phyloP scores from a whole-genome alignment of 108 stramenopile species.

The Cyclotella atomus region DNA sequence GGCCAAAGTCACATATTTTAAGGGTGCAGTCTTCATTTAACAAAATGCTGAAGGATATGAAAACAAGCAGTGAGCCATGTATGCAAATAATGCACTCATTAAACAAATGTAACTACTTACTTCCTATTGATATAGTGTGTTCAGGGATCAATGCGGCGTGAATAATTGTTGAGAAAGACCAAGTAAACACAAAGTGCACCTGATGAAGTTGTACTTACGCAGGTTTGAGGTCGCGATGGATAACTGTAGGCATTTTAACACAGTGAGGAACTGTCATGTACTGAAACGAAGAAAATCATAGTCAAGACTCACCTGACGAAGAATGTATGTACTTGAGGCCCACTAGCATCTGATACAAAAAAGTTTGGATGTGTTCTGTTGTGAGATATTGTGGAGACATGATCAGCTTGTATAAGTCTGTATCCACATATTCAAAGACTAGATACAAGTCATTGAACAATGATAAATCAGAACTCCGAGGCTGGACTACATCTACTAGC shows the following conservation, averaged over 20 bases:
- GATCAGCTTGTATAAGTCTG: slow-evolving; percentile 98
- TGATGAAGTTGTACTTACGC: slow-evolving; percentile 43
- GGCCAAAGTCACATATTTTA: slow-evolving; percentile 99
- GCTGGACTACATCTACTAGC: slow-evolving; percentile 90
- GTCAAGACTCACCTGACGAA: slow-evolving; percentile 51
- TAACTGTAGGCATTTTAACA: slow-evolving; percentile 81
- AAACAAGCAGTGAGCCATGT: no score
- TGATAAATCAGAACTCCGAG: slow-evolving; percentile 68
- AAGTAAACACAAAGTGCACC: no score
- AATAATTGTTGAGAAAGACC: no score
- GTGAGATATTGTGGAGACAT: slow-evolving; percentile 98
- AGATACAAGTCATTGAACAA: slow-evolving; percentile 90
- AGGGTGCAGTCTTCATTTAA: slow-evolving; percentile 98
- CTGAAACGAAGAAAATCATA: no score
- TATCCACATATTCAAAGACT: slow-evolving; percentile 96
- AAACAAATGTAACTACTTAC: no score
- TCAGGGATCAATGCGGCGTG: not conserved
- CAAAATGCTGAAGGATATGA: slow-evolving; percentile 73
- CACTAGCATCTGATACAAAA: slow-evolving; percentile 97
- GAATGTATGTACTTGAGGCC: slow-evolving; percentile 96
- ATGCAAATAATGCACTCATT: no score
- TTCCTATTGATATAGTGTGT: slow-evolving; percentile 4
- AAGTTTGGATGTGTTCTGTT: slow-evolving; percentile 96
- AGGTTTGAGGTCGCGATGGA: slow-evolving; percentile 91
- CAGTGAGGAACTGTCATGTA: no score